Percentiles rank a stretch among this genome's conserved stretches.
Evolutionary conservation across 2,329 filamentous ascomycete genomes (phyloP).

Genomic region (Trichoderma guizhouense): DNA sequence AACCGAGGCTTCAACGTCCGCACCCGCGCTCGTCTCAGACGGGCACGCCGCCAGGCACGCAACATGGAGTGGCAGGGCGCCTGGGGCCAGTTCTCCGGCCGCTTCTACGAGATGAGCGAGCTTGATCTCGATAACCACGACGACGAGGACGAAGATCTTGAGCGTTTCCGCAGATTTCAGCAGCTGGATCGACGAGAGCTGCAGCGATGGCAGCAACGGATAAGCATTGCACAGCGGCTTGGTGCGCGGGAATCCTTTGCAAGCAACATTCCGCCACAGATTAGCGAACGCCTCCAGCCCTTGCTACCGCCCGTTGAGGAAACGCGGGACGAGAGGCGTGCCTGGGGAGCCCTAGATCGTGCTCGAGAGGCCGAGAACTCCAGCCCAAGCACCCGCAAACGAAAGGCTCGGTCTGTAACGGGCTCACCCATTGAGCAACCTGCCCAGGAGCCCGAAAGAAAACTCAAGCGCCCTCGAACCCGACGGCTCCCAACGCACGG

Average conservation of each 20-base stretch:
- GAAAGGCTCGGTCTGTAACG: conserved; percentile 68
- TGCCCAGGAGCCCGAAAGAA: conserved; percentile 70
- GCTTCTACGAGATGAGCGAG: conserved; percentile 56
- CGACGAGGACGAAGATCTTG: conserved; percentile 68
- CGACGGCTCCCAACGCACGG: conserved; percentile 55
- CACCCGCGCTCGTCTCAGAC: conserved; percentile 56
- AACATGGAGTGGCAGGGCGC: conserved; percentile 85
- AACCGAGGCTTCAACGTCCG: conserved; percentile 42
- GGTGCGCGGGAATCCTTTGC: conserved; percentile 72
- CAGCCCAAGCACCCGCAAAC: conserved; percentile 60
- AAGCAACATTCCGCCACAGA: conserved; percentile 52
- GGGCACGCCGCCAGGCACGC: conserved; percentile 60
- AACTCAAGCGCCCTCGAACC: conserved; percentile 82
- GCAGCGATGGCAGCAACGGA: conserved; percentile 77
- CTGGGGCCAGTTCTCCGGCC: conserved; percentile 64
- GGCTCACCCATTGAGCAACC: conserved; percentile 64
- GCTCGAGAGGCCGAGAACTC: conserved; percentile 66
- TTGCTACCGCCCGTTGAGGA: conserved; percentile 63
- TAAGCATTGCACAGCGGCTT: conserved; percentile 76
- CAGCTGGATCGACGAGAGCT: conserved; percentile 56
- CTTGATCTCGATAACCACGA: conserved; percentile 41
- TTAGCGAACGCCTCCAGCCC: conserved; percentile 61
- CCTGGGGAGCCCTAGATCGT: conserved; percentile 89
- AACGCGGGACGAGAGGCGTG: conserved; percentile 73
- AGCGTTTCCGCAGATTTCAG: conserved; percentile 52